These are phyloP conservation scores for Colletotrichum acutatum DNA, from an alignment of 2,329 filamentous ascomycete species.

Conservation along the genomic window DNA sequence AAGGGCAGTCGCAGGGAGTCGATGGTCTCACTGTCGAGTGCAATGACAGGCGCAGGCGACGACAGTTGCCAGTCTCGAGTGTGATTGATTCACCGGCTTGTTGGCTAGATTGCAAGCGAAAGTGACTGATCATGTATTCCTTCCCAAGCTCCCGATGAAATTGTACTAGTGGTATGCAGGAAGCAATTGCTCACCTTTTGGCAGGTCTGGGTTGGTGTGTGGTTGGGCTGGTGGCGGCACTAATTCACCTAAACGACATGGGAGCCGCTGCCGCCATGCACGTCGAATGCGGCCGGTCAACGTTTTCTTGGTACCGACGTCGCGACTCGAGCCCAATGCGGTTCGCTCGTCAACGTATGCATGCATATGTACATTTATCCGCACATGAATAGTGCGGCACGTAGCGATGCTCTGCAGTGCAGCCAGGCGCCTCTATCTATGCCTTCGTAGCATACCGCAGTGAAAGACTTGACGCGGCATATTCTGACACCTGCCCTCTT, in stretches of 20 bases:
- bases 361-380: slow-evolving; percentile 12
- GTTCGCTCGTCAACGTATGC: slow-evolving; percentile 26
- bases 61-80: not conserved
- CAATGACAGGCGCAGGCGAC: not conserved
- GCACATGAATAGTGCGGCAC: slow-evolving; percentile 17
- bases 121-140: not conserved
- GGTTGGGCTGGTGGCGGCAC: slow-evolving; percentile 4
- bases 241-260: slow-evolving; percentile 9
- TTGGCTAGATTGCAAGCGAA: not conserved
- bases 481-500: not conserved
- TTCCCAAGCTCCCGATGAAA: not conserved
- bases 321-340: slow-evolving; percentile 33
- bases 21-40: not conserved
- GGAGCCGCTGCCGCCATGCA: slow-evolving; percentile 12
- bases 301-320: slow-evolving; percentile 23
- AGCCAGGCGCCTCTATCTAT: not conserved
- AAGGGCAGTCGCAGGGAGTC: too few relatives aligned
- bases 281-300: slow-evolving; percentile 16
- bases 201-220: not conserved
- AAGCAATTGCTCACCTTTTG: not conserved
- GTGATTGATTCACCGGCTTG: not conserved
- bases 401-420: slow-evolving; percentile 2
- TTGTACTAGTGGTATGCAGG: not conserved
- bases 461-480: not conserved
- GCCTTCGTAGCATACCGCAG: not conserved